These are phyloP conservation scores for Colletotrichum echinochloae DNA, from an alignment of 2,329 filamentous ascomycete genomes.

Conservation along the genomic window DNA sequence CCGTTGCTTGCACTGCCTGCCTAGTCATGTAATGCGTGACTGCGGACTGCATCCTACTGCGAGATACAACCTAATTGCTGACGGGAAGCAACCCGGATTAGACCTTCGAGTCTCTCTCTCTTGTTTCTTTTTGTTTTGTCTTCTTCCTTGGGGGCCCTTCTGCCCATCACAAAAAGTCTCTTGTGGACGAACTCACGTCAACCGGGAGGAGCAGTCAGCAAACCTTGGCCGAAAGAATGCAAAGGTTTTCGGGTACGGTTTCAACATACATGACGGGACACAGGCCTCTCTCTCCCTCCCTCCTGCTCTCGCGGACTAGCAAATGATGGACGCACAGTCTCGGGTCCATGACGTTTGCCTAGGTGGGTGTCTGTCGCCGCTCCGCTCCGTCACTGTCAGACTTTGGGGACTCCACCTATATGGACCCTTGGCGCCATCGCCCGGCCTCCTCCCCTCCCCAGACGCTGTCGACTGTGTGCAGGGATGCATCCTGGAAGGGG, in stretches of 20 bases:
- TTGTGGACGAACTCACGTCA: neutral
- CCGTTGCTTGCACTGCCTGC: neutral
- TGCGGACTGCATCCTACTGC: neutral
- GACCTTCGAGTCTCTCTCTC: neutral
- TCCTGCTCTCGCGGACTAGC: neutral
- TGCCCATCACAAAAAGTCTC: neutral
- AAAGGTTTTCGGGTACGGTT: conserved; percentile 13
- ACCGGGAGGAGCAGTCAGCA: neutral
- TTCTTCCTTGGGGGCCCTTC: neutral
- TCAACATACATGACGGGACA: conserved; percentile 5
- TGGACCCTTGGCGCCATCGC: conserved; percentile 33
- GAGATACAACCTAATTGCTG: neutral
- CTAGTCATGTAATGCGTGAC: neutral
- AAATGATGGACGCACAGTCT: conserved; percentile 27
- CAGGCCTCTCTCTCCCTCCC: neutral
- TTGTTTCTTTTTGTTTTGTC: neutral
- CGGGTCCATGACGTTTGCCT: conserved; percentile 38
- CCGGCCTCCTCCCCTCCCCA: conserved; percentile 9
- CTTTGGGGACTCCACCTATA: conserved; percentile 22
- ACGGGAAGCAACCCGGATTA: neutral
- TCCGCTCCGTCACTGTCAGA: conserved; percentile 32
- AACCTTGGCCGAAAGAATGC: neutral
- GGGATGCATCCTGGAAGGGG: conserved; percentile 35
- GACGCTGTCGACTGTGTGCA: conserved; percentile 1
- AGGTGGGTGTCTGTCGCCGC: conserved; percentile 23